Evolutionary conservation across 2,329 filamentous ascomycete species (phyloP).

Genomic region (Parastagonospora nodorum): DNA sequence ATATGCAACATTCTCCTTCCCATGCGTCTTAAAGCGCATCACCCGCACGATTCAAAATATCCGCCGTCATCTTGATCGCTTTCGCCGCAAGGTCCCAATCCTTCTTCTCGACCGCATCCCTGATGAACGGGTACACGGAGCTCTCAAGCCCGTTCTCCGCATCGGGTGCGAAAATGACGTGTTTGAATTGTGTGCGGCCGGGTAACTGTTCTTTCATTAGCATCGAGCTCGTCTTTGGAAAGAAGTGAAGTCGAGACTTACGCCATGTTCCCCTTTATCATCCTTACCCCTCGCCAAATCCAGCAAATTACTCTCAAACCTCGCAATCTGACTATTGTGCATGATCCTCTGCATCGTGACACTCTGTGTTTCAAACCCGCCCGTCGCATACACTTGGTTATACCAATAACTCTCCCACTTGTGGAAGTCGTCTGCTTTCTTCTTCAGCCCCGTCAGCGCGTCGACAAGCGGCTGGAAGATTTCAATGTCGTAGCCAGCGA

Average conservation of each 20-base stretch:
- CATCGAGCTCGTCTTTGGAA: background rate
- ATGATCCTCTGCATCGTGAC: constrained; percentile 70
- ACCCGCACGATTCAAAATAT: constrained; percentile 67
- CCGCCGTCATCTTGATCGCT: constrained; percentile 73
- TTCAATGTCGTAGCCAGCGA: constrained; percentile 51
- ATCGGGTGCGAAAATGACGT: constrained; percentile 85
- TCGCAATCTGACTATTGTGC: constrained; percentile 79
- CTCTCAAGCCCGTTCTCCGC: constrained; percentile 70
- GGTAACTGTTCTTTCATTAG: constrained; percentile 58
- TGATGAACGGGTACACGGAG: constrained; percentile 79
- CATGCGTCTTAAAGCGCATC: constrained; percentile 45
- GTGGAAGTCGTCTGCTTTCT: constrained; percentile 68
- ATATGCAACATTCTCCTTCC: background rate
- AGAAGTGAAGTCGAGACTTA: too few relatives aligned
- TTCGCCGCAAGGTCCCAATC: constrained; percentile 72
- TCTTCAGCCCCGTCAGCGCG: constrained; percentile 66
- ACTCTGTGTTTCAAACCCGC: constrained; percentile 75
- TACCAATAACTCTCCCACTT: constrained; percentile 82
- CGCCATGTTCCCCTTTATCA: constrained; percentile 57
- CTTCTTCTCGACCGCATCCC: constrained; percentile 74
- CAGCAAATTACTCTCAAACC: constrained; percentile 81
- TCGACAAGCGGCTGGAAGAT: constrained; percentile 63
- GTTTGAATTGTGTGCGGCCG: constrained; percentile 90
- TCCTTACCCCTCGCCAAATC: constrained; percentile 68
- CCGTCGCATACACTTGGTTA: constrained; percentile 68